phyloP scores from a whole-genome alignment of 441 rosid genomes.

The Hypseocharis bilobata region DNA sequence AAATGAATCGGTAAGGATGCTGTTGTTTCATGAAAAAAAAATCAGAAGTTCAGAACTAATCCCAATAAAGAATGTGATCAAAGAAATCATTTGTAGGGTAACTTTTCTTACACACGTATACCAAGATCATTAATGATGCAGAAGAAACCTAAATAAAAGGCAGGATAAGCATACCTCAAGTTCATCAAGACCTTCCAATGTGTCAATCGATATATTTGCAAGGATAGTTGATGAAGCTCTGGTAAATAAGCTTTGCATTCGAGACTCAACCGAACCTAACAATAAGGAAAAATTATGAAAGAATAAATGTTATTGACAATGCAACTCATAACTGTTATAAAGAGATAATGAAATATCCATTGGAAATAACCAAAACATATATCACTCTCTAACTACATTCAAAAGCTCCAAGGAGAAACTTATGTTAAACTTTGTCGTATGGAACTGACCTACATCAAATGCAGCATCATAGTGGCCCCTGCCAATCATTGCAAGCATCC shows the following conservation, averaged over 20 bases:
- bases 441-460: conserved; percentile 46
- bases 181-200: conserved; percentile 47
- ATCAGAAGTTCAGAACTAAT: too few relatives aligned
- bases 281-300: conserved; percentile 14
- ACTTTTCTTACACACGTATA: neutral
- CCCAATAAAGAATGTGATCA: neutral
- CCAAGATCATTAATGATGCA: neutral
- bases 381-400: neutral
- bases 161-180: conserved; percentile 52
- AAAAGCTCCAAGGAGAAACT: neutral
- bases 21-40: too few relatives aligned
- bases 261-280: conserved; percentile 57
- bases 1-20: too few relatives aligned
- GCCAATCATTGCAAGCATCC: conserved; percentile 59
- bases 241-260: conserved; percentile 41
- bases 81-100: neutral
- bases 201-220: conserved; percentile 44
- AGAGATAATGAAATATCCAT: neutral
- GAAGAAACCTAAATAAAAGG: conserved; percentile 7
- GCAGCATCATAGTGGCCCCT: conserved; percentile 69
- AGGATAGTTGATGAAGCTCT: conserved; percentile 52
- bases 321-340: too few relatives aligned
- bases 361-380: neutral
- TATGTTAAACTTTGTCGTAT: neutral
- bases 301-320: neutral